These are phyloP conservation scores for Flaveria linearis DNA, from an alignment of 129 eudicot species.

Conservation along the genomic window DNA sequence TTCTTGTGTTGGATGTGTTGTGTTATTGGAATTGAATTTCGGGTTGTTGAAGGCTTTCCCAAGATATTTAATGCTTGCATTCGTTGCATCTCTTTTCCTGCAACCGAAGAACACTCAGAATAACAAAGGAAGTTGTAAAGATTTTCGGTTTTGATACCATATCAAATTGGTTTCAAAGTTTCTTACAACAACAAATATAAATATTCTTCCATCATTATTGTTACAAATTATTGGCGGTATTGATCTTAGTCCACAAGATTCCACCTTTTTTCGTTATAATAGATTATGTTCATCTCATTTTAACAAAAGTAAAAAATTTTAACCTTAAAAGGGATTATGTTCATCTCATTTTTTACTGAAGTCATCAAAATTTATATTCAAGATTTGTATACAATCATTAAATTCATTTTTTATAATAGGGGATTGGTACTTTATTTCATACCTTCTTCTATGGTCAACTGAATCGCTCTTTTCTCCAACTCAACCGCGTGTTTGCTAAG, in stretches of 20 bases:
- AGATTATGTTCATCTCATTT: not conserved
- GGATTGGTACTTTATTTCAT: not conserved
- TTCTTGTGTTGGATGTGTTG: conserved; percentile 41
- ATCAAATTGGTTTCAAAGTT: not conserved
- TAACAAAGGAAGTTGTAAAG: not conserved
- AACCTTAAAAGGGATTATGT: no score
- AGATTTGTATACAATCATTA: not conserved
- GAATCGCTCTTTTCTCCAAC: conserved; percentile 72
- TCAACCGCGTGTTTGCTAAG: conserved; percentile 73
- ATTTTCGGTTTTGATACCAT: not conserved
- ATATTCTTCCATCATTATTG: not conserved
- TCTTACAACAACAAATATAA: not conserved
- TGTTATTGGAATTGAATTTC: conserved; percentile 30
- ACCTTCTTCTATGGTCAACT: conserved; percentile 84
- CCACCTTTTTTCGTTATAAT: not conserved
- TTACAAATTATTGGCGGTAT: not conserved
- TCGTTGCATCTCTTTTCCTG: conserved; percentile 75
- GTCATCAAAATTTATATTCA: not conserved
- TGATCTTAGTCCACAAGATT: conserved; percentile 4
- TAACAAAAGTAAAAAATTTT: not conserved
- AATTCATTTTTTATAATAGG: not conserved
- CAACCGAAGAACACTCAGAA: conserved; percentile 14
- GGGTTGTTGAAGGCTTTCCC: conserved; percentile 47
- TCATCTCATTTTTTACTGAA: conserved; percentile 8
- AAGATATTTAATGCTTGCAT: conserved; percentile 58